Evolutionary conservation across 78 protist species (phyloP).

Genomic region (Speleostelium caveatum): DNA sequence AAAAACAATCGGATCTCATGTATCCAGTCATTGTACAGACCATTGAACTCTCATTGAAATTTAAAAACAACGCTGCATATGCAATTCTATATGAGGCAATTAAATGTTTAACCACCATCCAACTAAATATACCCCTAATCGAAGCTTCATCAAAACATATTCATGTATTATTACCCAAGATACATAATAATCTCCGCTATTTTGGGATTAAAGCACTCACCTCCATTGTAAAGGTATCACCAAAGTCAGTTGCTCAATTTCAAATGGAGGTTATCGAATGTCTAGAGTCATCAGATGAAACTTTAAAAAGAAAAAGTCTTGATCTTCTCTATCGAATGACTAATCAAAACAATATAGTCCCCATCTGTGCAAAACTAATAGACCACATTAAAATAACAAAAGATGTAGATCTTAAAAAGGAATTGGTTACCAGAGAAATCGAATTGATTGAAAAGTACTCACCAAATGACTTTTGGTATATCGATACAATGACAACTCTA

Average conservation of each 20-base stretch:
- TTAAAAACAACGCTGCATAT: conserved; percentile 88
- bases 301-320: conserved; percentile 87
- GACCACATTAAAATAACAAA: conserved; percentile 43
- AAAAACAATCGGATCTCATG: conserved; percentile 55
- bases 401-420: conserved; percentile 80
- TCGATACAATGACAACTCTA: conserved; percentile 35
- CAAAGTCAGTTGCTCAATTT: conserved; percentile 86
- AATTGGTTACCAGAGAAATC: conserved; percentile 79
- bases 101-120: conserved; percentile 89
- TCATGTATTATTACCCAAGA: conserved; percentile 81
- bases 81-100: conserved; percentile 94
- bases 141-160: conserved; percentile 84
- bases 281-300: conserved; percentile 93
- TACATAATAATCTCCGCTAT: conserved; percentile 90
- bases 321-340: conserved; percentile 94
- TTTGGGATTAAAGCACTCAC: conserved; percentile 91
- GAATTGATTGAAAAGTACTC: conserved; percentile 87
- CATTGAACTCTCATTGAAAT: conserved; percentile 83
- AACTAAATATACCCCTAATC: conserved; percentile 83
- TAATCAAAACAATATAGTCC: conserved; percentile 87
- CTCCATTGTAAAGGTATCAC: conserved; percentile 80
- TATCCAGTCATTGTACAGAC: conserved; percentile 84
- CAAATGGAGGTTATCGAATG: conserved; percentile 94
- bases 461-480: conserved; percentile 76
- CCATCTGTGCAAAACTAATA: conserved; percentile 83